Base-by-base conservation (phyloP, 257 asterid species). In the Penstemon davidsonii region DNA sequence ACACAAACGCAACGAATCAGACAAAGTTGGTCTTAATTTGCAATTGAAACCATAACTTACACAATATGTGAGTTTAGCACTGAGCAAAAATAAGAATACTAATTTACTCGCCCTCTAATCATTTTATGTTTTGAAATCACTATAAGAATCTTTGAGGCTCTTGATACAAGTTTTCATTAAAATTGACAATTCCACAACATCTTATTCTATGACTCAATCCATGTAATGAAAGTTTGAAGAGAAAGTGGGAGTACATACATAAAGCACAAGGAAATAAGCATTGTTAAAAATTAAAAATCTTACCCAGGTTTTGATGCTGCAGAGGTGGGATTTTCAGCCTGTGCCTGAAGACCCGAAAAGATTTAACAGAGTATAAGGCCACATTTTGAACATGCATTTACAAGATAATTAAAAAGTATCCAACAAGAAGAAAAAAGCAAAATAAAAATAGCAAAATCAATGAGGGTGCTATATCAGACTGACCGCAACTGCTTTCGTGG, bases 241-340 rank as follows among this genome's bases (percentile, higher is more conserved):
- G 11, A 41, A 2, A 37, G 57, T 58, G 33, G 61, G 4, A 51
- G 4, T 7, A 19, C 62, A 54, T 49, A 8, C 43, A 36, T 59
- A 42, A 18, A 36, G 43, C 50, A 52, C 60, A 60, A 7, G 6
- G 5, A 2, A 43, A n/a, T 36, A 60, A 40, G 61, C 73, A 70
- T 52, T 50, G 52, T 55, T 8, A 11, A 41, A 15, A 47, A 39
- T 57, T 39, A 7, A 36, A n/a, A 64, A 64, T n/a, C 5, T 55
- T 76, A 87, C 92, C 92, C 95, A 19, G 95, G 73, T 66, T 88
- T 88, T 1, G 87, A 75, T 62, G 84, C 83, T 53, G 85, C 74
- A 10, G 84, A 56, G 19, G 85, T 72, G 69, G 85, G 60, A 73
- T 39, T 84, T 51, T 76, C 86, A 13, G 84, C 68, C 75, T 80